Base-by-base conservation (phyloP, 345 rosid genomes). In the Corymbia maculata region DNA sequence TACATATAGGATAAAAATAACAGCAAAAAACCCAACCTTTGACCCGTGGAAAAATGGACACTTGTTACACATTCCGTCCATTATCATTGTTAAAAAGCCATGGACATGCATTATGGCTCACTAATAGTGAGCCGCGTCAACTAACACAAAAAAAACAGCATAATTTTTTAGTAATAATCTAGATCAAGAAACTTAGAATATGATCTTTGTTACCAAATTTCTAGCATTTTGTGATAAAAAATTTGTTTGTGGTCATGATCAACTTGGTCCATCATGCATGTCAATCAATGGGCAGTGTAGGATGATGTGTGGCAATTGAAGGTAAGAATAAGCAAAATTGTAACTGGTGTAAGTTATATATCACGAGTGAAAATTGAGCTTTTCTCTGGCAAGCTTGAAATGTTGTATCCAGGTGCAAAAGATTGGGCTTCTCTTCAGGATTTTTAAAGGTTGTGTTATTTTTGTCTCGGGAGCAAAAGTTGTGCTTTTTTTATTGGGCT, bases 401-500 rank as follows among this genome's bases (percentile, higher is more conserved):
- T 26, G 30, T 59, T 59, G 66, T 59, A 59, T 59, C 66, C 30
- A 26, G 7, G 26, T 59, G 30, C 66, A 64, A 64, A 64, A 64
- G 17, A 6, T 64, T 28, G 70, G 36, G 36, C 36, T 64, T 64
- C 70, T 64, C 9, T 13, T 64, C 13, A 64, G 17, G 7, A 28
- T 64, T 28, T 64, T 64, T 64, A n/a, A n/a, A 59, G 36, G 36
- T 64, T 6, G 70, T 13, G 17, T 64, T n/a, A 64, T 61, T 28
- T 61, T 61, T 61, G 36, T 61, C 32, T 13, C 12, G 16, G 70
- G 70, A 28, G 16, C 36, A 61, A 61, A 61, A 61, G 36, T 61
- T 28, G 36, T 61, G 2, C 70, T 0, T 3, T 0, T 13, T 28
- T 61, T 61, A 0, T 28, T 12, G 32, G 4, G 70, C 17, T n/a